Conservation (phyloP, 164 flowering plant genomes). For the Annona squamosa region DNA sequence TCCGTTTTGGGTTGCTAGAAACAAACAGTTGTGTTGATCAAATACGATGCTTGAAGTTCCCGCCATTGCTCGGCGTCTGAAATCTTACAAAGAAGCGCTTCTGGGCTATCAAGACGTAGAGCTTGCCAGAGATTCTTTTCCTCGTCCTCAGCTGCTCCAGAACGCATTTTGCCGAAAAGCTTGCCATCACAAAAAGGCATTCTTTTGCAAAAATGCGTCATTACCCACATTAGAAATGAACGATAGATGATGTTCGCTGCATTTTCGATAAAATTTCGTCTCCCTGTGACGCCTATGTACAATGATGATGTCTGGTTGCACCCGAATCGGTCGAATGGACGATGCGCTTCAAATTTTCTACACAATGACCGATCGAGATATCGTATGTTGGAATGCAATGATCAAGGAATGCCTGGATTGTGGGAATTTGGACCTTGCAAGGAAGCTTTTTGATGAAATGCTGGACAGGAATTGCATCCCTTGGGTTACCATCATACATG, state of each 20-base stretch:
- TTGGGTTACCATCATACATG: conserved; percentile 15
- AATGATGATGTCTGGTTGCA: conserved; percentile 7
- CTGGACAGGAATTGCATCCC: conserved; percentile 15
- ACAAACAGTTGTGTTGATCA: too few relatives aligned
- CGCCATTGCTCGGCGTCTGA: too few relatives aligned
- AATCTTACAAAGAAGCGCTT: too few relatives aligned
- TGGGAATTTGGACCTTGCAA: conserved; percentile 12
- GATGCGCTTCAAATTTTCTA: conserved; percentile 10
- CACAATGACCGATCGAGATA: conserved; percentile 13
- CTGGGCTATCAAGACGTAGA: too few relatives aligned
- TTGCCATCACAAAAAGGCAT: too few relatives aligned
- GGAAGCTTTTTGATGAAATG: conserved; percentile 13
- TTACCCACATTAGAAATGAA: conserved; percentile 7
- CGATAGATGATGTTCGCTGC: conserved; percentile 10
- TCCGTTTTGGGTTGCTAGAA: too few relatives aligned
- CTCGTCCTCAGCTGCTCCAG: too few relatives aligned
- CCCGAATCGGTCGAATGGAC: neutral
- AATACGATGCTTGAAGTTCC: too few relatives aligned
- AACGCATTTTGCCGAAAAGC: too few relatives aligned
- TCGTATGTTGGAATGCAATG: conserved; percentile 17
- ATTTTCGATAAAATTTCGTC: conserved; percentile 7
- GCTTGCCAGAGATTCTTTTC: too few relatives aligned
- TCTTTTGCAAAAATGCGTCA: neutral
- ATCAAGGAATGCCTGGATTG: conserved; percentile 11
- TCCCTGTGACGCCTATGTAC: conserved; percentile 8